Base-by-base conservation (phyloP, 2,329 filamentous ascomycete species). In the Ophiostoma montium region DNA sequence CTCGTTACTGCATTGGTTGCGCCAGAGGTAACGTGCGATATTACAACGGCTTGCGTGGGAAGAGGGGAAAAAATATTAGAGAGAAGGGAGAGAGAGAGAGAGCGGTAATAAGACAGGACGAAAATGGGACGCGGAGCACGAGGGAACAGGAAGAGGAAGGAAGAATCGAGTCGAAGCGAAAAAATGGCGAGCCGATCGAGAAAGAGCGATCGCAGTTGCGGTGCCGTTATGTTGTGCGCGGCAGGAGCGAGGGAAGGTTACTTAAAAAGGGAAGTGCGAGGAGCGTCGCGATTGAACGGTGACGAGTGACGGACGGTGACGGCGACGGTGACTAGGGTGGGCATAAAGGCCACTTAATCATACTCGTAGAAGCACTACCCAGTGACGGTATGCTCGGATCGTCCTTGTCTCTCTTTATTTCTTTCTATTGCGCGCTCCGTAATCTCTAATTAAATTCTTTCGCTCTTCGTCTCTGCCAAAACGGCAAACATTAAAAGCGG, bases 181-280 rank as follows among this genome's bases (percentile, higher is more conserved):
- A 27, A 15, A 27, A 44, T 30, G n/a, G 33, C 13, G n/a, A 43
- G 47, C 42, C 18, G 27, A 2, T 23, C 27, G 35, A 23, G n/a
- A 46, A 35, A 33, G 19, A 15, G 16, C 21, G 19, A 12, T 7
- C 19, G 36, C 9, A n/a, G 9, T n/a, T 36, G 35, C 16, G n/a
- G 35, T 35, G 38, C 32, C 46, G 46, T 41, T 35, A 18, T 36
- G 43, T 27, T 35, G 18, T 47, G 43, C 36, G 15, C 32, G 42
- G 32, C 43, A 43, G 23, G 39, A 43, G 47, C 47, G 51, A 51
- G 47, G 42, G 51, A 44, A 33, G 51, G 33, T 51, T 51, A 51
- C 51, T 51, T 49, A 44, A 52, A 53, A 46, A 50, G 36, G 49
- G 42, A 53, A 53, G 41, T 35, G 38, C 38, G 19, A 41, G 15